Base-by-base conservation (phyloP, 352 stramenopile genomes). In the Elongisporangium prolatum region DNA sequence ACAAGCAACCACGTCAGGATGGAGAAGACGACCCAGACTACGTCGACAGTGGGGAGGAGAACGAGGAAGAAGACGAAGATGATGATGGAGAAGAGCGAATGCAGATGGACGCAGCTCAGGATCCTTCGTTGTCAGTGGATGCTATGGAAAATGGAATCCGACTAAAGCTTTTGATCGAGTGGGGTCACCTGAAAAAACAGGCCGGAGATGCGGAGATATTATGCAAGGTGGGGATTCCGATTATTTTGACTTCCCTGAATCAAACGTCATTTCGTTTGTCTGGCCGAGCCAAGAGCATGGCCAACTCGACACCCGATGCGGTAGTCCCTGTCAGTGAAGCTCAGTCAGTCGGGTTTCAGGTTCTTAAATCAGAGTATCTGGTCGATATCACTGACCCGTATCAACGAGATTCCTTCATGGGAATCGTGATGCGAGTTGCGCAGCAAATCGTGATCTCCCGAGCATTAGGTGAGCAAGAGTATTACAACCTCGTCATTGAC, bases 91-190 rank as follows among this genome's bases (percentile, higher is more conserved):
- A 80, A 6, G 64, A 81, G 37, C 61, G 71, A 52, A 71, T 72
- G 25, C 68, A 74, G 14, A 88, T 89, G 82, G 69, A 84, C 50
- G 74, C 77, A 18, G 57, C 76, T 11, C 74, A 88, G 48, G 85
- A 95, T 48, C 80, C 81, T 24, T 91, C 78, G 3, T 61, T 95
- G 25, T 92, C 81, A 16, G 77, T 88, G 1, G 77, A 95, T 69
- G 85, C 85, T 0, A 95, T 95, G 85, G 85, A 95, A 47, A 95
- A 95, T 57, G 75, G 71, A 13, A 82, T 95, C 48, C 81, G 85
- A 2, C 56, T 95, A 50, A 91, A 89, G 52, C 60, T 95, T 21
- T 50, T 95, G 49, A 84, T 95, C 25, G 74, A 91, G 34, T 95
- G 77, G 71, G 85, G 81, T 0, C 81, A 90, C 50, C 44, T 95